Evolutionary conservation across 1,284 basidiomycete species (phyloP), one percentile per base, ranked within the genome.

Genomic region (Cryptococcus sp.): DNA sequence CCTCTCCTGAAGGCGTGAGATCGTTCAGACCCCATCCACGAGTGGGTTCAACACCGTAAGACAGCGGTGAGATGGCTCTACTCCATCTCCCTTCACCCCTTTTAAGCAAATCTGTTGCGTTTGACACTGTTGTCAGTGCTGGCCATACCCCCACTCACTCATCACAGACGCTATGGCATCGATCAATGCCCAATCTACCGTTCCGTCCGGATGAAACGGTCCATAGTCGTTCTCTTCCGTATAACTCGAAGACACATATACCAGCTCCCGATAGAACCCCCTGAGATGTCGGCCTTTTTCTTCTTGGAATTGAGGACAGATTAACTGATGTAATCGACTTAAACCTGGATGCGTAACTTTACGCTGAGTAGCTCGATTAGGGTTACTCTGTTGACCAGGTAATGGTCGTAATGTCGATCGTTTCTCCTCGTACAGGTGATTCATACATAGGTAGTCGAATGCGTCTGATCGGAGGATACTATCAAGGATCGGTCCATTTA

Each of bases 151-250:
- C 10, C 15, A 67, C 70, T 58, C 49, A 72, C 71, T 67, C 73
- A 75, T 75, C n/a, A 72, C 63, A 8, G 58, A 61, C 3, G 63
- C 61, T n/a, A 72, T 56, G 4, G 73, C 71, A 50, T 75, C 70
- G 1, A 71, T 50, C 51, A 72, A 56, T 2, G 47, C 50, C 71
- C 71, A 75, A 55, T 73, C 65, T 3, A 73, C 70, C 33, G 59
- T 66, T 0, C 73, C 73, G 35, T 71, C 64, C 4, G 50, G 37
- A 3, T 52, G 55, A 38, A 71, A 67, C 42, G 71, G 73, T 8
- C 65, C 70, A 59, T 62, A 73, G 48, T 71, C 72, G 44, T 72
- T 74, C 37, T 49, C 53, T 36, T 58, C 57, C 13, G 52, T 45
- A 51, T 60, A 74, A 58, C 70, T 67, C 14, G 46, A 49, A 1